Evolutionary conservation across 768 basidiomycete genomes (phyloP).

Genomic region (Termitomyces sp.): DNA sequence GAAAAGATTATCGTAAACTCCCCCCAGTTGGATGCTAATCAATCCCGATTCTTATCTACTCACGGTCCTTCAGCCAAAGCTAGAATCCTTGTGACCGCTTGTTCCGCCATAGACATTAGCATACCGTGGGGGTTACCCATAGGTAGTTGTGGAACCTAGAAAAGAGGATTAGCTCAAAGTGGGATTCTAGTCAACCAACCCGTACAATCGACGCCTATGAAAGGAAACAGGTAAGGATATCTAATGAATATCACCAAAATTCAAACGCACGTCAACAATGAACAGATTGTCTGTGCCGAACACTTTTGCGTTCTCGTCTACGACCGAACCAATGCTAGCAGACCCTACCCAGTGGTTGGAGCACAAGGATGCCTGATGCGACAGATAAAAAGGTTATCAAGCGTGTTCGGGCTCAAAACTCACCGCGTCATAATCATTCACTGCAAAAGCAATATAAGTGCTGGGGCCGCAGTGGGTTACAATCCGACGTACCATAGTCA

Average conservation of each 20-base stretch:
- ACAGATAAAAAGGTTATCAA: neutral
- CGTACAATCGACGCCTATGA: slow-evolving; percentile 29
- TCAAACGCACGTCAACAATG: slow-evolving; percentile 41
- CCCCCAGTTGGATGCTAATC: no score
- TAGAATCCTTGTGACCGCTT: slow-evolving; percentile 50
- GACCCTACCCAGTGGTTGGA: slow-evolving; percentile 66
- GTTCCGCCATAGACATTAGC: slow-evolving; percentile 54
- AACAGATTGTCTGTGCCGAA: slow-evolving; percentile 44
- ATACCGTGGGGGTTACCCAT: slow-evolving; percentile 53
- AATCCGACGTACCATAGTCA: slow-evolving; percentile 35
- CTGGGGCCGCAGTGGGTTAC: neutral
- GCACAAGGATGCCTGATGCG: slow-evolving; percentile 33
- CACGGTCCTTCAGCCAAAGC: slow-evolving; percentile 48
- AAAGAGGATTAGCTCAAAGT: neutral
- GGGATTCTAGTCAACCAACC: neutral
- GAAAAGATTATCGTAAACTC: no score
- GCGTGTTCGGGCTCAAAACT: neutral
- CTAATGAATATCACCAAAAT: neutral
- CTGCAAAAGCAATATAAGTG: slow-evolving; percentile 15
- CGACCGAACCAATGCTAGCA: slow-evolving; percentile 46
- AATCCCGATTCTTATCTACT: neutral
- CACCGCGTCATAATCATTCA: slow-evolving; percentile 32
- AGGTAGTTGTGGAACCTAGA: slow-evolving; percentile 44
- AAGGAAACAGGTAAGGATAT: neutral
- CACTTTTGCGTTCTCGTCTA: slow-evolving; percentile 55